Evolutionary conservation across 768 basidiomycete genomes (phyloP), one percentile per base, ranked within the genome.

Genomic region (Strobilomyces confusus): DNA sequence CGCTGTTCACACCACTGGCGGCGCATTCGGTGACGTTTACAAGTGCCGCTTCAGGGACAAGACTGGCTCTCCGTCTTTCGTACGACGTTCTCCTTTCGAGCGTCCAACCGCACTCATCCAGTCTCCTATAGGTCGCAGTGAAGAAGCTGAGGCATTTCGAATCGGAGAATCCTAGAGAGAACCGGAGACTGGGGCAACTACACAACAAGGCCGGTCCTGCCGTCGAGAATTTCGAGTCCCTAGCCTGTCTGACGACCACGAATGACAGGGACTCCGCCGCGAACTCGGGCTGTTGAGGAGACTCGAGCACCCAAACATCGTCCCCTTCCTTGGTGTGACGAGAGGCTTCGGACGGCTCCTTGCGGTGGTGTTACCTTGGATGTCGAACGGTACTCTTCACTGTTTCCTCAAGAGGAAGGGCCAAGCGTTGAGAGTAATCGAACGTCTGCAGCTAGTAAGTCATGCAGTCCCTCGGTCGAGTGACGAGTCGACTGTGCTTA

Each of bases 1-100:
- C 5, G 36, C 36, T 6, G 26, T 26, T 7, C 47, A 5, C 6
- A 12, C 37, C 9, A 14, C 32, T 12, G 38, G 43, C 0, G 51
- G 54, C 9, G 44, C 54, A 6, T 47, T 29, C n/a, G 26, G 44
- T 7, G 44, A 55, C 19, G 51, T 55, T 0, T 55, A 36, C 54
- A 55, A 43, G 32, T 55, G 54, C 32, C 40, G 17, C 19, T 34
- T 42, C 5, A 6, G 12, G 4, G 7, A 20, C 9, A 9, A 17
- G 4, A 20, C 32, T 6, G 54, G 44, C 25, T 23, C 33, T 19
- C 29, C 33, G 5, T 55, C 40, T 9, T 26, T 37, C 9, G 54
- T 54, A 36, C 9, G 40, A 22, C 15, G 22, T 22, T 19, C 6
- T 25, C 9, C 20, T 15, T 15, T 38, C 25, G 5, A 19, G 14